Percentiles rank a stretch among this genome's conserved stretches.
Evolutionary conservation across 2,329 filamentous ascomycete genomes (phyloP).

Genomic region (Dactylellina haptotyla): DNA sequence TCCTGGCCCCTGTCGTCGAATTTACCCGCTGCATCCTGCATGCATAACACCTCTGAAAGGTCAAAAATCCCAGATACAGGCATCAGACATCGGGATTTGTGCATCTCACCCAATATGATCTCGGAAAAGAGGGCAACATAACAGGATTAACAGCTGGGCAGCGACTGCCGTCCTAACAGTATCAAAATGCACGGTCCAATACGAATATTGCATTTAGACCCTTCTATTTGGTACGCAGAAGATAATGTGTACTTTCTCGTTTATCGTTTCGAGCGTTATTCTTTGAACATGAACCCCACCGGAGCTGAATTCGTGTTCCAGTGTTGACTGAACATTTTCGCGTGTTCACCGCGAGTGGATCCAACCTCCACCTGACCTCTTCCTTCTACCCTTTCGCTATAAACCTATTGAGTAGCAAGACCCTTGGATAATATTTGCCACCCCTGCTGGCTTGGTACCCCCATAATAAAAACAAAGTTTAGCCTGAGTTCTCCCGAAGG

Average conservation of each 20-base stretch:
- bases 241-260: too few species aligned
- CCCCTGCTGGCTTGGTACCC: slow-evolving; percentile 9
- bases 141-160: not conserved
- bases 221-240: too few species aligned
- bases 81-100: slow-evolving; percentile 46
- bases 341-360: too few species aligned
- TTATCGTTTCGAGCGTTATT: not conserved
- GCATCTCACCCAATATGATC: not conserved
- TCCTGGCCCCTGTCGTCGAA: slow-evolving; percentile 24
- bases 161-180: too few species aligned
- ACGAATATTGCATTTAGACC: too few species aligned
- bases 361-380: too few species aligned
- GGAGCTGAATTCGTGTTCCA: too few species aligned
- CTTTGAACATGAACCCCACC: too few species aligned
- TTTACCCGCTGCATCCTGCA: slow-evolving; percentile 49
- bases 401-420: slow-evolving; percentile 1
- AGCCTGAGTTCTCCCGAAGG: slow-evolving; percentile 49
- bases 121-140: not conserved
- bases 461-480: slow-evolving; percentile 40
- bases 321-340: too few species aligned
- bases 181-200: too few species aligned
- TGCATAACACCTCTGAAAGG: slow-evolving; percentile 15
- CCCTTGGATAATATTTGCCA: slow-evolving; percentile 43
- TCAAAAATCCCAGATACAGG: slow-evolving; percentile 29
- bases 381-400: not conserved